Conservation (phyloP, 169 alveolate species). For the Plasmodium gonderi region DNA sequence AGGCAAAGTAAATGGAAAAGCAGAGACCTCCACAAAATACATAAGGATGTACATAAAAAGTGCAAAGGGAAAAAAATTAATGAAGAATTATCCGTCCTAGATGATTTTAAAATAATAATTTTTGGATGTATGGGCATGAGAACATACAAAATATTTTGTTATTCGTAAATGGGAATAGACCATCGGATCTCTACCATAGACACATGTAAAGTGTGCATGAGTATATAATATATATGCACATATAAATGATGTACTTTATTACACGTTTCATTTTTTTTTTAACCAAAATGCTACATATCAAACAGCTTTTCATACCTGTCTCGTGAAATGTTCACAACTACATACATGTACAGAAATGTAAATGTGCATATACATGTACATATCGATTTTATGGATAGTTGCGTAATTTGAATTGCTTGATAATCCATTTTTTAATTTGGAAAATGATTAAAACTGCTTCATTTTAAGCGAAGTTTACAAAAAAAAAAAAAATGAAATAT, state of each 20-base stretch:
- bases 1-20: slow-evolving; percentile 7
- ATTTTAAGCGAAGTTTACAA: background rate
- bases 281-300: background rate
- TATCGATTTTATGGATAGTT: background rate
- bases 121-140: slow-evolving; percentile 73
- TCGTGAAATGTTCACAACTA: background rate
- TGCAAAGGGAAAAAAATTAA: background rate
- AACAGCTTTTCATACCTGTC: background rate
- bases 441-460: background rate
- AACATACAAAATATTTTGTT: slow-evolving; percentile 47
- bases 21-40: background rate
- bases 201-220: too few relatives aligned
- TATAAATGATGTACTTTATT: background rate
- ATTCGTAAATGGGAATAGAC: background rate
- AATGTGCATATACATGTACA: background rate
- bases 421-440: background rate
- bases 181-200: too few relatives aligned
- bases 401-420: background rate
- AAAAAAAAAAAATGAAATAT: slow-evolving; percentile 14
- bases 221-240: background rate
- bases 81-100: slow-evolving; percentile 27
- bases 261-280: background rate
- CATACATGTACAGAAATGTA: background rate
- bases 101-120: slow-evolving; percentile 39
- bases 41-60: slow-evolving; percentile 2